Evolutionary conservation across 1,284 basidiomycete species (phyloP).

Genomic region (Puccinia coronata): DNA sequence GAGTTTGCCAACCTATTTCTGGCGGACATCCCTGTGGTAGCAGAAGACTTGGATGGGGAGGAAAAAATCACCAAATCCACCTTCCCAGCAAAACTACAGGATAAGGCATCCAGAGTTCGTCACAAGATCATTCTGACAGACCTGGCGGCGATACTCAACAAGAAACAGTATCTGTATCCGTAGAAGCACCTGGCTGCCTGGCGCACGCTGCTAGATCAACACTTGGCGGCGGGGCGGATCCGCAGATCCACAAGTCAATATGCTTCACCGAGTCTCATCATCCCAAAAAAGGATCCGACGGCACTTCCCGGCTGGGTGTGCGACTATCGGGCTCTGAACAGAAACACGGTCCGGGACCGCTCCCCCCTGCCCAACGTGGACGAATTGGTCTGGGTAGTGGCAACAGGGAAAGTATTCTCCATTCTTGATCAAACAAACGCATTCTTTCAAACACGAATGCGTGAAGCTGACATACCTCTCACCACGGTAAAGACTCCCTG

Average conservation of each 20-base stretch:
- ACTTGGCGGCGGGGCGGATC: background rate
- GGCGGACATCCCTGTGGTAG: background rate
- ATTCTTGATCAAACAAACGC: too few relatives aligned
- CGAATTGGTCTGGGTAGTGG: too few relatives aligned
- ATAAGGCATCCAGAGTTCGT: background rate
- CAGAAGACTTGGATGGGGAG: background rate
- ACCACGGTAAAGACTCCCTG: too few relatives aligned
- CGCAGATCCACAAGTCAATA: background rate
- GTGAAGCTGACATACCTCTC: too few relatives aligned
- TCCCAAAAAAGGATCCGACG: background rate
- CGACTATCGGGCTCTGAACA: too few relatives aligned
- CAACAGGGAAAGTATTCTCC: too few relatives aligned
- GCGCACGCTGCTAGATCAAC: background rate
- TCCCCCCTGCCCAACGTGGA: too few relatives aligned
- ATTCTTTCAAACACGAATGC: too few relatives aligned
- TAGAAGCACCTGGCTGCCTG: background rate
- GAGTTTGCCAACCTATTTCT: background rate
- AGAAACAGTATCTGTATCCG: constrained; percentile 15
- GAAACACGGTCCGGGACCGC: too few relatives aligned
- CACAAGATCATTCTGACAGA: background rate
- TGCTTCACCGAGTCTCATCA: constrained; percentile 1
- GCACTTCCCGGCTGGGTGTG: background rate
- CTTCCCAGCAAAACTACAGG: background rate
- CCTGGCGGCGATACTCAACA: background rate
- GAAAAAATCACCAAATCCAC: background rate